phyloP scores from a whole-genome alignment of 2,329 filamentous ascomycete species.

The Fusarium lyarnte region DNA sequence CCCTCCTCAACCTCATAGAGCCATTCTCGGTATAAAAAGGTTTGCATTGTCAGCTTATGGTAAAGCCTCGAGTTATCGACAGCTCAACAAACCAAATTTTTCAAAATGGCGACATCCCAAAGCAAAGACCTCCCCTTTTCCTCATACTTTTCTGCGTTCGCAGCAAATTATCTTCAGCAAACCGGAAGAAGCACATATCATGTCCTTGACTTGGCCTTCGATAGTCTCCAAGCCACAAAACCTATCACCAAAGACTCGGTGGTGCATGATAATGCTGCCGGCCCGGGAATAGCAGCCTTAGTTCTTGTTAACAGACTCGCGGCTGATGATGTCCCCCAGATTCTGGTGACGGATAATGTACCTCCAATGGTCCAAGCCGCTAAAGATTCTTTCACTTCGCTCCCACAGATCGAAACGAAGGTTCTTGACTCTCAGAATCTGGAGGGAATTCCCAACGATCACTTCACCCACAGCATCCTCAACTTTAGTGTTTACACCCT shows the following conservation, averaged over 20 bases:
- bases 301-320: constrained; percentile 32
- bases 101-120: constrained; percentile 13
- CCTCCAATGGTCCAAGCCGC: constrained; percentile 31
- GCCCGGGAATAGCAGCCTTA: constrained; percentile 45
- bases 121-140: constrained; percentile 25
- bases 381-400: constrained; percentile 14
- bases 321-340: neutral
- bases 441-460: constrained; percentile 18
- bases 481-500: constrained; percentile 48
- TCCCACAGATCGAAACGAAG: constrained; percentile 7
- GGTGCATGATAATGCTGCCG: constrained; percentile 48
- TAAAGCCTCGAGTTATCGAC: fast-evolving
- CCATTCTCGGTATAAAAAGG: neutral
- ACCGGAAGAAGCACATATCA: constrained; percentile 44
- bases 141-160: constrained; percentile 42
- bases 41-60: neutral
- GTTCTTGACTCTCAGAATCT: constrained; percentile 38
- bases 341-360: constrained; percentile 34
- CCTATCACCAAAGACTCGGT: constrained; percentile 39
- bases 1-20: neutral
- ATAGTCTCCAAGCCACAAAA: constrained; percentile 21
- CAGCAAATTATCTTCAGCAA: constrained; percentile 39
- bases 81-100: neutral
- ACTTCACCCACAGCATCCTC: constrained; percentile 43
- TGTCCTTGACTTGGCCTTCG: constrained; percentile 30